A percentile compares a stretch with the other conserved stretches of the same genome.
Evolutionary conservation across 2,329 filamentous ascomycete species (phyloP).

Genomic region (Rhexocercosporidium sp.): DNA sequence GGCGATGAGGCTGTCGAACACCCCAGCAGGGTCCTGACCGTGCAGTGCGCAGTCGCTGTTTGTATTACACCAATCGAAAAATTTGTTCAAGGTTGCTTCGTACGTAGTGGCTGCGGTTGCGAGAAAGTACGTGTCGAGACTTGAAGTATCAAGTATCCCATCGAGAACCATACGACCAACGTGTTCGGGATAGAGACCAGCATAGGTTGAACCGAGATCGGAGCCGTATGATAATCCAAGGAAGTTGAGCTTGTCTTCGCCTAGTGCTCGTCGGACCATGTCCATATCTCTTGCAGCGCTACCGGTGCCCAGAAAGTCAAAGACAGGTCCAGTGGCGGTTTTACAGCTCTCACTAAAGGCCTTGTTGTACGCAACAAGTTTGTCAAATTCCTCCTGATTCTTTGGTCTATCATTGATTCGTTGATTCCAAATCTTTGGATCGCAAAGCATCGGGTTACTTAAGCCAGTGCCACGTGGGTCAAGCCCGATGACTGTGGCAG

Average conservation of each 20-base stretch:
- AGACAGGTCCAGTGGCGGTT: constrained; percentile 45
- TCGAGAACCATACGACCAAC: constrained; percentile 51
- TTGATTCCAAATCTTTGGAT: constrained; percentile 45
- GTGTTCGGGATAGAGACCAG: constrained; percentile 50
- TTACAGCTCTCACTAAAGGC: constrained; percentile 48
- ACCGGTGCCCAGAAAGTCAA: constrained; percentile 50
- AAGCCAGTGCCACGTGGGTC: constrained; percentile 51
- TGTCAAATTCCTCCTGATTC: constrained; percentile 45
- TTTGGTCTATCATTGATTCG: constrained; percentile 45
- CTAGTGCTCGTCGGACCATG: constrained; percentile 42
- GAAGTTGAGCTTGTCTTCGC: constrained; percentile 46
- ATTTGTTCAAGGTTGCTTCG: constrained; percentile 44
- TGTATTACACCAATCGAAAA: constrained; percentile 46
- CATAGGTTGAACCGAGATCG: constrained; percentile 50
- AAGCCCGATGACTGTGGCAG: constrained; percentile 44
- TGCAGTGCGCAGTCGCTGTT: constrained; percentile 41
- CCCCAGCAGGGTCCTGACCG: constrained; percentile 38
- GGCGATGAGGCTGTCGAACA: constrained; percentile 39
- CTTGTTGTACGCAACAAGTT: constrained; percentile 47
- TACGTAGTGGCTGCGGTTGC: constrained; percentile 46
- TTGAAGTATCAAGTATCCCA: constrained; percentile 50
- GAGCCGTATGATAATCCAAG: constrained; percentile 53
- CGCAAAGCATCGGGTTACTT: constrained; percentile 48
- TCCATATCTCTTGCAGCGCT: constrained; percentile 39
- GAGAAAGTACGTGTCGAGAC: constrained; percentile 43